Evolutionary conservation across 352 stramenopile genomes (phyloP), one percentile per base, ranked within the genome.

Genomic region (Phytophthora pseudosyringae): DNA sequence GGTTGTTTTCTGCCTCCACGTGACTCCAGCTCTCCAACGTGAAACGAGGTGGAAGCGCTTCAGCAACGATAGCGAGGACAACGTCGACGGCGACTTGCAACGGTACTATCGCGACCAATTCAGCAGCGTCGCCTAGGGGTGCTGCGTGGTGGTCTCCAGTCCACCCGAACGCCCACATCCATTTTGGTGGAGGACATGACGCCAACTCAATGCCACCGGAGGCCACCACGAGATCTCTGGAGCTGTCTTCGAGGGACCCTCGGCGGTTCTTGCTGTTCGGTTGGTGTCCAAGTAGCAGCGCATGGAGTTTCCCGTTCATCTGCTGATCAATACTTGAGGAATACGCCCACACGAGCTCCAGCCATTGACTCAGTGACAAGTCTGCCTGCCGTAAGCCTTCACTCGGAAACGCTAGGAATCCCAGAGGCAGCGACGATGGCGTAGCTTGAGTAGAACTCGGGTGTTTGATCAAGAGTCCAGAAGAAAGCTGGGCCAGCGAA

Each of bases 321-420:
- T 59, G 31, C 0, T 54, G 44, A 16, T 72, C 51, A 21, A 72
- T 33, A 36, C 26, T 50, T 9, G 52, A 39, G 0, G 69, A 51
- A 59, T 80, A 79, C 3, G 1, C 49, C 75, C 75, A 84, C 47
- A 80, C 21, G 0, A 72, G 10, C 13, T 80, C 69, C 4, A 84
- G 39, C 75, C 75, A 84, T 31, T 70, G 59, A 36, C 46, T 45
- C 18, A 71, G 36, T 5, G 70, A 63, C 21, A 70, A 57, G 15
- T 71, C 46, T 18, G 15, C 12, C 1, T 31, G 46, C 10, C 36
- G 38, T 11, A 81, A 29, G 2, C 4, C 12, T 33, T 77, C 63
- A 11, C 48, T 52, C 0, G 76, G 62, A n/a, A 77, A 67, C 10
- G 41, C 48, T 25, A 74, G 39, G 26, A 74, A 74, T 13, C 54